Percentiles rank a stretch among this genome's conserved stretches.
Evolutionary conservation across 2,329 filamentous ascomycete genomes (phyloP).

Genomic region (Sclerotinia sclerotiorum): DNA sequence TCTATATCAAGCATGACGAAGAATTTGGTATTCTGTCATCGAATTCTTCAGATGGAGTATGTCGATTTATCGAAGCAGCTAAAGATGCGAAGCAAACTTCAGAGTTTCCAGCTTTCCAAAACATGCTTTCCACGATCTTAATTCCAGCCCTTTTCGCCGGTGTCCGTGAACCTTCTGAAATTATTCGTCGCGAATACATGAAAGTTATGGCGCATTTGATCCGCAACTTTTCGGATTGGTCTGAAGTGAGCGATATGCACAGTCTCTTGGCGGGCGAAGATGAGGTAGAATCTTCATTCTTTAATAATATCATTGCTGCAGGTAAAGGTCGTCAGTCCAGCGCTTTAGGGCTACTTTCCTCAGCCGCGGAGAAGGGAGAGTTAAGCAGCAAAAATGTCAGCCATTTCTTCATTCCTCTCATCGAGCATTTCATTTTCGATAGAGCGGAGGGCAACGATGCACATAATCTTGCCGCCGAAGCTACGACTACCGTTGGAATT

Average conservation of each 20-base stretch:
- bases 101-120: conserved; percentile 51
- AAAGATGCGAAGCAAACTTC: conserved; percentile 46
- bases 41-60: conserved; percentile 79
- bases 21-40: conserved; percentile 79
- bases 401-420: conserved; percentile 83
- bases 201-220: conserved; percentile 78
- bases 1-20: conserved; percentile 79
- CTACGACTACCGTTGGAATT: conserved; percentile 74
- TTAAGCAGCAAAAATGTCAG: conserved; percentile 77
- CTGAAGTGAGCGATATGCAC: conserved; percentile 70
- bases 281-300: conserved; percentile 66
- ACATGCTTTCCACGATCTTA: conserved; percentile 63
- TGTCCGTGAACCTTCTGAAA: conserved; percentile 74
- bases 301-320: conserved; percentile 88
- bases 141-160: conserved; percentile 76
- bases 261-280: conserved; percentile 68
- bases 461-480: conserved; percentile 82
- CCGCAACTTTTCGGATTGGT: conserved; percentile 66
- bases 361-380: conserved; percentile 61
- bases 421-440: conserved; percentile 93
- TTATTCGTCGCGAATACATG: conserved; percentile 80
- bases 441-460: conserved; percentile 72
- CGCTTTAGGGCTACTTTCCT: conserved; percentile 74
- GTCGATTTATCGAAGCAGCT: conserved; percentile 70
- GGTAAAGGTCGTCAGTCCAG: conserved; percentile 83